These are phyloP conservation scores for Tausonia pullulans DNA, from an alignment of 1,284 basidiomycete genomes.

Conservation along the genomic window DNA sequence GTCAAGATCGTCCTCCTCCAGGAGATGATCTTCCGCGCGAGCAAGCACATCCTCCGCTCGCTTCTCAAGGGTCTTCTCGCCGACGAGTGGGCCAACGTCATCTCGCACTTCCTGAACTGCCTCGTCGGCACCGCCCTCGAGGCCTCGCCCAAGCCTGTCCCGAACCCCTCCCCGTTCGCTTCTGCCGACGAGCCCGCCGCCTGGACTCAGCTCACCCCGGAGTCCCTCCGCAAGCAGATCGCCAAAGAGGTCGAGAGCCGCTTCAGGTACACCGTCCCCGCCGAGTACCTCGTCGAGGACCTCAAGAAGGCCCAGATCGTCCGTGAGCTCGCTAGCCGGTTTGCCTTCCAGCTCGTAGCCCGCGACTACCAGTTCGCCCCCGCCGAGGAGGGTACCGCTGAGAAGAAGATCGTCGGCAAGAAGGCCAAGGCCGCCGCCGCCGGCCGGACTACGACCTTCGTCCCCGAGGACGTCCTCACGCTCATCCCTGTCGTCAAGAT, in stretches of 20 bases:
- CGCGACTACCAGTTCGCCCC: conserved; percentile 38
- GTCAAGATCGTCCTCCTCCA: conserved; percentile 37
- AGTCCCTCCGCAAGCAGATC: conserved; percentile 35
- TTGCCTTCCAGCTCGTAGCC: conserved; percentile 44
- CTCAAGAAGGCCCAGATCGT: conserved; percentile 39
- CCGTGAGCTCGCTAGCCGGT: conserved; percentile 41
- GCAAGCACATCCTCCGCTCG: conserved; percentile 42
- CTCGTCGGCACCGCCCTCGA: conserved; percentile 40
- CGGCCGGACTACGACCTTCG: conserved; percentile 35
- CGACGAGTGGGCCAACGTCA: conserved; percentile 34
- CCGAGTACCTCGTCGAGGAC: conserved; percentile 30
- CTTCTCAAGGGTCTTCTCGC: conserved; percentile 32
- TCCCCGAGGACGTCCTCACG: conserved; percentile 42
- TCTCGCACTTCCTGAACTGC: conserved; percentile 49
- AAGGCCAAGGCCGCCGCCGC: conserved; percentile 25
- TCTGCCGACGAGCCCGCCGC: conserved; percentile 18
- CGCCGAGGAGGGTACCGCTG: conserved; percentile 22
- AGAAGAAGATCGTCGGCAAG: conserved; percentile 31
- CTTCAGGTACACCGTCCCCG: conserved; percentile 41
- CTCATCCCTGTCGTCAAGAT: conserved; percentile 43
- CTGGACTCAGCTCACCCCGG: conserved; percentile 42
- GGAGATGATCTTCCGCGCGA: conserved; percentile 46
- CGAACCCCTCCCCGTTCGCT: conserved; percentile 30
- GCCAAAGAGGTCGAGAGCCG: conserved; percentile 35
- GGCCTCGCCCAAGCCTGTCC: conserved; percentile 34